Evolutionary conservation across 495 filamentous ascomycete genomes (phyloP).

Genomic region (Pseudoneurospora amorphoporcata): DNA sequence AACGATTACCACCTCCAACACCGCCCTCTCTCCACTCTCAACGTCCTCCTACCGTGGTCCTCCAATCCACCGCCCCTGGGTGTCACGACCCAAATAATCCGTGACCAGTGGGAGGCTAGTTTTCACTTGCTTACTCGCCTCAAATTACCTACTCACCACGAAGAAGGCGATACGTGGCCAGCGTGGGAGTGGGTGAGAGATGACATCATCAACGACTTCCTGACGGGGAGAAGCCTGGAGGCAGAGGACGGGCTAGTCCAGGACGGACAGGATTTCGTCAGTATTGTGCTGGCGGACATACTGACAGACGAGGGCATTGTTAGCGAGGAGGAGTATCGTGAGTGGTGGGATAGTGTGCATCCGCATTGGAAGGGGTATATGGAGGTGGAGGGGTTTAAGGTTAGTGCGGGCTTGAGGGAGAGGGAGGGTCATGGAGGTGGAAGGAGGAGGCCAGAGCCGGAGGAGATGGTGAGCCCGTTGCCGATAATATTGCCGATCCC

Average conservation of each 20-base stretch:
- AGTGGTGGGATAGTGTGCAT: background rate
- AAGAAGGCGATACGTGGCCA: background rate
- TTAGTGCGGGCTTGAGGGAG: background rate
- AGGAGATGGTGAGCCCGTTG: background rate
- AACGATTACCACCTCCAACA: background rate
- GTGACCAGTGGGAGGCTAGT: background rate
- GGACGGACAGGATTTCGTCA: background rate
- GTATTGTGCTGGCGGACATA: background rate
- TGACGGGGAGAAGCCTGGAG: background rate
- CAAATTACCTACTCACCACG: background rate
- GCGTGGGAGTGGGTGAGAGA: background rate
- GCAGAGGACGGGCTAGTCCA: accelerated
- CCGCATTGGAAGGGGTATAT: background rate
- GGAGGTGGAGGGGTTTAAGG: background rate
- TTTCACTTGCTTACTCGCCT: background rate
- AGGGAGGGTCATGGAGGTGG: background rate
- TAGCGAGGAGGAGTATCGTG: background rate
- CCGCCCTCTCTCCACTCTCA: background rate
- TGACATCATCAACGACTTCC: accelerated
- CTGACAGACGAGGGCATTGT: background rate
- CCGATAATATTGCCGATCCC: background rate
- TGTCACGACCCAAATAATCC: background rate
- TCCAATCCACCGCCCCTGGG: background rate
- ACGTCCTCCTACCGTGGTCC: background rate
- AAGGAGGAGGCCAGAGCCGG: background rate